Evolutionary conservation across 2,329 filamentous ascomycete genomes (phyloP), one percentile per base, ranked within the genome.

Genomic region (Dactylella cylindrospora): DNA sequence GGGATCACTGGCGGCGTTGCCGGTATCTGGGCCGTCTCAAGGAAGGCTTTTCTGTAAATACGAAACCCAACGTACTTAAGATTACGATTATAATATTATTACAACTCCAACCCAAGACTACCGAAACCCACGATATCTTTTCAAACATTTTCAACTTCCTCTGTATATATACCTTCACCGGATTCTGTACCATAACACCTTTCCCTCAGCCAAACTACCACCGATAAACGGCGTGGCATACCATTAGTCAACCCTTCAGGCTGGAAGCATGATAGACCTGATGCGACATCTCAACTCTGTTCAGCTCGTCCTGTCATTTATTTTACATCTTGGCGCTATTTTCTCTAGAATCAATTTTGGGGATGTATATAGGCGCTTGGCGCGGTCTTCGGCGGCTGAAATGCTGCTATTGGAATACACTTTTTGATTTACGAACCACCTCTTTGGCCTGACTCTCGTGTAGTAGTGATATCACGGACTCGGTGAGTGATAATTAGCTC

Each of bases 1-100:
- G 88, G 85, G 68, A 85, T 98, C 67, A 90, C 97, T 59, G 93
- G 85, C 47, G 82, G 84, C 33, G 80, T 93, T 65, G 94, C 93
- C 51, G 90, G 87, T 66, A 80, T 77, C 61, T 98, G 94, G 93
- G 85, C 90, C 71, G 91, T 98, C 9, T 68, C 64, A 7, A 64
- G 65, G 46, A 69, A 67, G 33, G 68, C 53, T 7, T 62, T 62
- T 44, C 57, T 62, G 17, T 62, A 39, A 62, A 41, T 23, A 41
- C 20, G 36, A 36, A 38, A 33, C 35, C 25, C 22, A 6, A n/a
- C 31, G 9, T 22, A 8, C 31, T 17, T 23, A 25, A 33, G 31
- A 35, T 25, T 10, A 36, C 28, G 15, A 22, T n/a, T 13, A 26
- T 32, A 28, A 12, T 20, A 13, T 3, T 13, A 29, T 25, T 26